Conservation (phyloP, 140 eudicot species). For the Erigeron philadelphicus region DNA sequence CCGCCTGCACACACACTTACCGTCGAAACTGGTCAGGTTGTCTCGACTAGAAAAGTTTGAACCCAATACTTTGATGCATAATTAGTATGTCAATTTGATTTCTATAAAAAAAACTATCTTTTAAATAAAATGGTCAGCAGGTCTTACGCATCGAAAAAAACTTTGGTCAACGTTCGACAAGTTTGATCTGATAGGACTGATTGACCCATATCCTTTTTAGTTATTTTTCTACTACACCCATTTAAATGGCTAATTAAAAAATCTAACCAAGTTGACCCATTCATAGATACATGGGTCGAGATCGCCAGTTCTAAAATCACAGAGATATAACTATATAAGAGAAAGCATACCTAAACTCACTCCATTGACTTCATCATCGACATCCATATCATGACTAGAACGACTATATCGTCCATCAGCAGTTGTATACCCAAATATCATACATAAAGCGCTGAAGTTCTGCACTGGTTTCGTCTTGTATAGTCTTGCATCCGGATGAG, state of each 20-base stretch:
- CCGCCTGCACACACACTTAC: background rate
- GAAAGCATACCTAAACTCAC: slow-evolving; percentile 37
- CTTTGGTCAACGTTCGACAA: background rate
- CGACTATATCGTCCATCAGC: slow-evolving; percentile 69
- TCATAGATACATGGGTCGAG: background rate
- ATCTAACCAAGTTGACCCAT: background rate
- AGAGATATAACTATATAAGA: slow-evolving; percentile 1
- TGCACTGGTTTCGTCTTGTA: slow-evolving; percentile 48
- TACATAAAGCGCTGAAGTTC: slow-evolving; percentile 48
- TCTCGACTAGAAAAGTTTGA: background rate
- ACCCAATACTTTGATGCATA: background rate
- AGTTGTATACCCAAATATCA: slow-evolving; percentile 49
- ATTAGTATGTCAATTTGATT: background rate
- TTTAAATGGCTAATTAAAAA: background rate
- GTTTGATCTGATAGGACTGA: background rate
- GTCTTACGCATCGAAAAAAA: background rate
- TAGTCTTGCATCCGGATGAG: slow-evolving; percentile 45
- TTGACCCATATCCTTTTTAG: background rate
- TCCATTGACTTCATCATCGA: slow-evolving; percentile 45
- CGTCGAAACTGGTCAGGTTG: background rate
- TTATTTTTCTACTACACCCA: background rate
- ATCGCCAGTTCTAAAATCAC: background rate
- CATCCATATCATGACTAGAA: slow-evolving; percentile 56
- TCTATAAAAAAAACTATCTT: background rate
- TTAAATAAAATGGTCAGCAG: background rate